Percentiles rank a stretch among this genome's conserved stretches.
Evolutionary conservation across 2,329 filamentous ascomycete genomes (phyloP).

Genomic region (Fusarium bactridioides): DNA sequence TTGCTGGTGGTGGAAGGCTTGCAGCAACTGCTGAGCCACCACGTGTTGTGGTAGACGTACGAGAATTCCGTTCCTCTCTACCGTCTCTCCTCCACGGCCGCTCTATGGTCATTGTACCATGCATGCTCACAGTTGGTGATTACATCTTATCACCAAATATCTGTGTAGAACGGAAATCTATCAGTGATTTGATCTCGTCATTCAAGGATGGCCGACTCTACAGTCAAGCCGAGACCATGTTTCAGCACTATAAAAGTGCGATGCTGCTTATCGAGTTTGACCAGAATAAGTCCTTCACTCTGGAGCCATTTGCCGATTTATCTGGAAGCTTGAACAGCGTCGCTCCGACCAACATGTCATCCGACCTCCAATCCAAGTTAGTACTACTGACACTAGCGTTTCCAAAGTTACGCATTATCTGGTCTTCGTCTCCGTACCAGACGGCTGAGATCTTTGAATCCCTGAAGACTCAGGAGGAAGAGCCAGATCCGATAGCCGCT

Average conservation of each 20-base stretch:
- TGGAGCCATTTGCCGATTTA: constrained; percentile 80
- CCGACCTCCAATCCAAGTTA: constrained; percentile 89
- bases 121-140: constrained; percentile 95
- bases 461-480: constrained; percentile 86
- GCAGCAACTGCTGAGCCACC: constrained; percentile 86
- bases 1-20: constrained; percentile 89
- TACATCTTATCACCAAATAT: constrained; percentile 93
- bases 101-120: constrained; percentile 87
- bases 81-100: constrained; percentile 91
- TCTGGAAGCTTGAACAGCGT: constrained; percentile 69
- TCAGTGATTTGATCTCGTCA: constrained; percentile 89
- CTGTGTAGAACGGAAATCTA: constrained; percentile 92
- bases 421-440: constrained; percentile 92
- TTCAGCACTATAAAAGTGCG: constrained; percentile 86
- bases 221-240: constrained; percentile 92
- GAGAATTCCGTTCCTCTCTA: constrained; percentile 92
- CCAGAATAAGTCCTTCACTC: constrained; percentile 94
- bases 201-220: constrained; percentile 92
- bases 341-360: constrained; percentile 63
- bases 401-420: constrained; percentile 87
- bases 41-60: constrained; percentile 91
- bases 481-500: constrained; percentile 89
- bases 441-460: constrained; percentile 97
- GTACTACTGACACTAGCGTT: constrained; percentile 94
- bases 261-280: constrained; percentile 98